These are phyloP conservation scores for Vaucheria bursata DNA, from an alignment of 352 stramenopile genomes.

Conservation along the genomic window DNA sequence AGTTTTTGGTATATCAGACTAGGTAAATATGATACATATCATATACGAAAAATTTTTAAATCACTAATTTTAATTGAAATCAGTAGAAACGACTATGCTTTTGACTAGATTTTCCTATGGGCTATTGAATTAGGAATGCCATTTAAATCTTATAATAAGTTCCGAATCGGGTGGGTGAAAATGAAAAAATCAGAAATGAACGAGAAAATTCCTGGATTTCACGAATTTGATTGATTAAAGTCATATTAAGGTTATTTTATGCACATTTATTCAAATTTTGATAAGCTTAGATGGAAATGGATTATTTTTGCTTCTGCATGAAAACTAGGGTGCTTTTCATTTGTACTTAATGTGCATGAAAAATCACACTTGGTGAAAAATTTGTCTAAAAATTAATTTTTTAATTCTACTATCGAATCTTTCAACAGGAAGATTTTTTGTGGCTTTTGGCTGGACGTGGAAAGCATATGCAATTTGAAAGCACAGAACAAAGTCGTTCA, in stretches of 20 bases:
- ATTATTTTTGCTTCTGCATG: not conserved
- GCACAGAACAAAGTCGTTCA: not conserved
- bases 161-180: too few relatives aligned
- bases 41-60: too few relatives aligned
- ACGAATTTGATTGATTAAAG: not conserved
- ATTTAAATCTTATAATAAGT: too few relatives aligned
- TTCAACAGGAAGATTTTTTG: not conserved
- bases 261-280: not conserved
- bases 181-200: too few relatives aligned
- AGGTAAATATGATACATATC: too few relatives aligned
- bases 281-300: not conserved
- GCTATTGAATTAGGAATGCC: too few relatives aligned
- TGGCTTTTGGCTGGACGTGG: not conserved
- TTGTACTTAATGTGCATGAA: too few relatives aligned
- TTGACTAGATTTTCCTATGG: too few relatives aligned
- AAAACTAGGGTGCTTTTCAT: not conserved
- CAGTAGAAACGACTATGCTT: too few relatives aligned
- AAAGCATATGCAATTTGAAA: not conserved
- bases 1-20: too few relatives aligned
- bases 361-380: not conserved
- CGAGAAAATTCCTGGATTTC: too few relatives aligned
- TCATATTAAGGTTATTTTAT: not conserved
- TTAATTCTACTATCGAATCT: not conserved
- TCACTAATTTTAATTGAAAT: too few relatives aligned
- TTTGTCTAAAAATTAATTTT: not conserved